phyloP scores from a whole-genome alignment of 1,284 basidiomycete species.

The Mycena citricolor region DNA sequence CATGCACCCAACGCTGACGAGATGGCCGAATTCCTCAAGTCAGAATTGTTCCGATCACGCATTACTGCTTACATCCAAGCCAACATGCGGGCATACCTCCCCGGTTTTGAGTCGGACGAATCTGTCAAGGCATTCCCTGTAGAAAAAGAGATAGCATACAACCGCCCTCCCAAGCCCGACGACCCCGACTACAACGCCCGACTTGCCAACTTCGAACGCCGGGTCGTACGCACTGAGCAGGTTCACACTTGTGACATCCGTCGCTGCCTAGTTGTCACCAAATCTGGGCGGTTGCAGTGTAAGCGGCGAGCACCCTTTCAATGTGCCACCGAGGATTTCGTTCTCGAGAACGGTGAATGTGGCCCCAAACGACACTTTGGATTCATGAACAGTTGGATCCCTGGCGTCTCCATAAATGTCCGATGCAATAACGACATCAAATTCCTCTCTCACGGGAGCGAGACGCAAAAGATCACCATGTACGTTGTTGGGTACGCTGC shows the following conservation, averaged over 20 bases:
- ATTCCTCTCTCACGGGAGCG: slow-evolving; percentile 31
- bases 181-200: slow-evolving; percentile 9
- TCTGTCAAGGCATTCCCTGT: slow-evolving; percentile 17
- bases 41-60: slow-evolving; percentile 24
- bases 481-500: slow-evolving; percentile 33
- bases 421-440: slow-evolving; percentile 39
- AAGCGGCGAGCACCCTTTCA: slow-evolving; percentile 38
- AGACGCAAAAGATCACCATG: slow-evolving; percentile 27
- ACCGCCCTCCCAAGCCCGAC: slow-evolving; percentile 30
- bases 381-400: slow-evolving; percentile 34
- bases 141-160: slow-evolving; percentile 29
- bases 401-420: slow-evolving; percentile 24
- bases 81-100: slow-evolving; percentile 30
- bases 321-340: slow-evolving; percentile 20
- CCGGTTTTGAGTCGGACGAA: slow-evolving; percentile 23
- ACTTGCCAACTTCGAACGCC: neutral
- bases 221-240: slow-evolving; percentile 29
- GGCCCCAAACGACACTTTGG: slow-evolving; percentile 25
- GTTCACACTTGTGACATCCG: slow-evolving; percentile 31
- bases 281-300: slow-evolving; percentile 27
- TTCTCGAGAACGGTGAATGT: slow-evolving; percentile 27
- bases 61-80: slow-evolving; percentile 28
- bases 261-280: slow-evolving; percentile 27
- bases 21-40: slow-evolving; percentile 23
- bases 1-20: slow-evolving; percentile 12